Base-by-base conservation (phyloP, 164 flowering plant species). In the Nymphaea thermarum region DNA sequence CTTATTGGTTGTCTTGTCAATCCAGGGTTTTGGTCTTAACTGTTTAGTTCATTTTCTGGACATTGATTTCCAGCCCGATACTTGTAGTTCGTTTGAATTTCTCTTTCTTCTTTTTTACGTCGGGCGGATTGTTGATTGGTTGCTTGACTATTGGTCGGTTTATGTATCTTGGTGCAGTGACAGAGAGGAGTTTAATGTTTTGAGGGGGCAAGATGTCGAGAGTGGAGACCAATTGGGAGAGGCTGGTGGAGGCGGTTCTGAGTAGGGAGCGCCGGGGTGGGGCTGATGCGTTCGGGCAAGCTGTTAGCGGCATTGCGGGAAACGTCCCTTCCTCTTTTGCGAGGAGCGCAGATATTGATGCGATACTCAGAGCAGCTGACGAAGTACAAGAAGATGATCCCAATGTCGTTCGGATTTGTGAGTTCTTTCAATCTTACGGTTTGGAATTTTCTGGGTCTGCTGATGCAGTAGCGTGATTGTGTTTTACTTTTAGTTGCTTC, bases 351-450 rank as follows among this genome's bases (percentile, higher is more conserved):
- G 86, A 86, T 74, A 94, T 94, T 18, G 96, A 94, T 83, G 88
- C 79, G 42, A 94, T 91, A 71, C 67, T 91, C 36, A 80, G 92
- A 78, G 90, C 90, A 71, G 99, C 98, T 0, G 99, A 94, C 80
- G n/a, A n/a, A n/a, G n/a, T n/a, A n/a, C n/a, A n/a, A n/a, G n/a
- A n/a, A n/a, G n/a, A n/a, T n/a, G n/a, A n/a, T n/a, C n/a, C n/a
- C n/a, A n/a, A n/a, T n/a, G n/a, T n/a, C n/a, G n/a, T n/a, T n/a
- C n/a, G n/a, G n/a, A n/a, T n/a, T n/a, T n/a, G n/a, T n/a, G n/a
- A n/a, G n/a, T n/a, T n/a, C n/a, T n/a, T n/a, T n/a, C n/a, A n/a
- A n/a, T n/a, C n/a, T n/a, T n/a, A n/a, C n/a, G n/a, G n/a, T n/a
- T n/a, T n/a, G n/a, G n/a, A n/a, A n/a, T n/a, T n/a, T n/a, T n/a